These are phyloP conservation scores for Talaromyces sp. DNA, from an alignment of 2,329 filamentous ascomycete species.

Conservation along the genomic window DNA sequence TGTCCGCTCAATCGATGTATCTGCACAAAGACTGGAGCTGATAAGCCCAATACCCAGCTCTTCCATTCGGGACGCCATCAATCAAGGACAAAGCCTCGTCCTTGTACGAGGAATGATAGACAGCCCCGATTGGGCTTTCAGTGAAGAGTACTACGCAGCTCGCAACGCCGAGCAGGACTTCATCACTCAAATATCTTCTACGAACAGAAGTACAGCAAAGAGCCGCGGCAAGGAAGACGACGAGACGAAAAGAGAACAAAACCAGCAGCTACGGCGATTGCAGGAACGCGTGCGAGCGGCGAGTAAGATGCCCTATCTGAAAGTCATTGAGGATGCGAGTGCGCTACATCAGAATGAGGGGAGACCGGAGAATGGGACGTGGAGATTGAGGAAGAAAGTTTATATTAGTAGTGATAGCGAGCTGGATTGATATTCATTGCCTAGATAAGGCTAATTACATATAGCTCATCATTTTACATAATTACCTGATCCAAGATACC, in stretches of 20 bases:
- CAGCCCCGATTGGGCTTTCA: constrained; percentile 46
- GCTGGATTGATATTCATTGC: constrained; percentile 14
- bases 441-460: too few species aligned
- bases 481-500: not conserved
- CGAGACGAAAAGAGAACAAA: constrained; percentile 13
- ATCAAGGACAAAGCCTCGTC: constrained; percentile 41
- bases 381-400: constrained; percentile 41
- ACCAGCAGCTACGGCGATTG: constrained; percentile 28
- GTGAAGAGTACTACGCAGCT: constrained; percentile 42
- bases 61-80: constrained; percentile 29
- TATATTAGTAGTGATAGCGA: constrained; percentile 39
- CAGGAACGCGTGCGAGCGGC: constrained; percentile 35
- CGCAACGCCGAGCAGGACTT: constrained; percentile 36
- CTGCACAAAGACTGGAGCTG: constrained; percentile 42
- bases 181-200: constrained; percentile 24
- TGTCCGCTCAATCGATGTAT: constrained; percentile 41
- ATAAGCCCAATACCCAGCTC: constrained; percentile 47
- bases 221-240: constrained; percentile 3
- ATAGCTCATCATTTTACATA: not conserved
- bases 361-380: constrained; percentile 32
- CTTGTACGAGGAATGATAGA: constrained; percentile 48
- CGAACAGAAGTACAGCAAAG: constrained; percentile 21
- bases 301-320: constrained; percentile 43
- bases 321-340: constrained; percentile 34
- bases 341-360: constrained; percentile 24